Base-by-base conservation (phyloP, 257 asterid genomes). In the Nicotiana paniculata region DNA sequence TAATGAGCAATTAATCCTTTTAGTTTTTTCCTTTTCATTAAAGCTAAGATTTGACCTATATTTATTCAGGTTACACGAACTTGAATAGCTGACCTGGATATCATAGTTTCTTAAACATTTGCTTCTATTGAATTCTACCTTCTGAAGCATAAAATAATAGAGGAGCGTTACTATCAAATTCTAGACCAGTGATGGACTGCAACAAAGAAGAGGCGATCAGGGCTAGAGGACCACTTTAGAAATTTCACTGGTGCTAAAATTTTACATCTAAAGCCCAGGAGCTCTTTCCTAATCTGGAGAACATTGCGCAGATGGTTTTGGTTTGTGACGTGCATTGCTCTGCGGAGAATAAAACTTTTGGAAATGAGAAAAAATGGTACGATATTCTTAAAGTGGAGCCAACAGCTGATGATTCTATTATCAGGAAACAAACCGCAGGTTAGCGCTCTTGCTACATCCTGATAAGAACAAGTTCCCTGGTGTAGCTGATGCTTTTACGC, bases 271-370 rank as follows among this genome's bases (percentile, higher is more conserved):
- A 68, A 83, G 95, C 95, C 77, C 89, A 85, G 82, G 77, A 81
- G 54, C 93, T 92, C 81, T 82, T 39, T 81, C 85, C 89, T 21
- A 85, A 84, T 61, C 81, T 90, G 17, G 85, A 86, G 18, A 81
- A 86, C 77, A 58, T 91, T 65, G 82, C 78, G 4, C 90, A 85
- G 77, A 84, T 91, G 84, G 86, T 89, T 66, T 80, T 85, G 68
- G 90, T 92, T 30, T 92, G 97, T 81, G 89, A 88, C 35, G 97
- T 92, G 80, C 93, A 89, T 81, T 89, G 90, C 82, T 86, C 90
- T 35, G 90, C 84, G 35, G 85, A 82, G 62, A 85, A 82, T 4
- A 86, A 35, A 79, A 64, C 65, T 16, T 37, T 64, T 54, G 83
- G 86, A 32, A 85, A 83, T 37, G 93, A 88, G 80, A 87, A 67